These are phyloP conservation scores for Escallonia rubra DNA, from an alignment of 129 eudicot genomes.

Conservation along the genomic window DNA sequence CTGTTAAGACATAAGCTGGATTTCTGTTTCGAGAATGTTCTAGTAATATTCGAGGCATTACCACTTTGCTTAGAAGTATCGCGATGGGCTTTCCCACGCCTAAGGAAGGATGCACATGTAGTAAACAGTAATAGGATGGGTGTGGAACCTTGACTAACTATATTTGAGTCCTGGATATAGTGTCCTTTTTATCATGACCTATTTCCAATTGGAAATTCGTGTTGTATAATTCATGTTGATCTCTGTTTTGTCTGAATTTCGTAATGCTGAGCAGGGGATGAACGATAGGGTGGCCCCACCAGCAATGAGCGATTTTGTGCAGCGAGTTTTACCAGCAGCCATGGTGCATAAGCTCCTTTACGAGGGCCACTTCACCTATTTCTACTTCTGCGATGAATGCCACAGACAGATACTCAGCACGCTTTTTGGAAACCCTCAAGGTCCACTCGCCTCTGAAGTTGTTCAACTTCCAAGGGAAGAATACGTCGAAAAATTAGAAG, in stretches of 20 bases:
- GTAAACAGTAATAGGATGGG: too few species aligned
- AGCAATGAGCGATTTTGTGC: conserved; percentile 58
- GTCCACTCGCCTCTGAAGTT: conserved; percentile 41
- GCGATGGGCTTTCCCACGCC: too few species aligned
- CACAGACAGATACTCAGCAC: conserved; percentile 75
- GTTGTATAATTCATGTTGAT: not conserved
- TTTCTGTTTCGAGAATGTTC: not conserved
- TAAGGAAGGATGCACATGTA: too few species aligned
- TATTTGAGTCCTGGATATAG: too few species aligned
- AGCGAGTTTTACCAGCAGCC: conserved; percentile 69
- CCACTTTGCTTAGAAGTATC: too few species aligned
- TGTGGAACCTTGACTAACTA: too few species aligned
- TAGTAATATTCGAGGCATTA: not conserved
- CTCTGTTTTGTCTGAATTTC: not conserved
- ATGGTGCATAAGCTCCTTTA: conserved; percentile 83
- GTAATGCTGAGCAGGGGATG: conserved; percentile 45
- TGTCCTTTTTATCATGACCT: too few species aligned
- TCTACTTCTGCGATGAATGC: conserved; percentile 88
- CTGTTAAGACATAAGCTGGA: not conserved
- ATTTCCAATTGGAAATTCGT: too few species aligned
- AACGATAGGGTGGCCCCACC: conserved; percentile 85
- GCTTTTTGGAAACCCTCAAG: conserved; percentile 73
- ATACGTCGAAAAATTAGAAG: conserved; percentile 26
- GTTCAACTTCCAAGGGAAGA: conserved; percentile 22
- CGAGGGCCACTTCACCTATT: conserved; percentile 87